Percentiles rank a stretch among this genome's conserved stretches.
Conservation (phyloP, 2,329 filamentous ascomycete genomes). For the Colletotrichum coccodes region DNA sequence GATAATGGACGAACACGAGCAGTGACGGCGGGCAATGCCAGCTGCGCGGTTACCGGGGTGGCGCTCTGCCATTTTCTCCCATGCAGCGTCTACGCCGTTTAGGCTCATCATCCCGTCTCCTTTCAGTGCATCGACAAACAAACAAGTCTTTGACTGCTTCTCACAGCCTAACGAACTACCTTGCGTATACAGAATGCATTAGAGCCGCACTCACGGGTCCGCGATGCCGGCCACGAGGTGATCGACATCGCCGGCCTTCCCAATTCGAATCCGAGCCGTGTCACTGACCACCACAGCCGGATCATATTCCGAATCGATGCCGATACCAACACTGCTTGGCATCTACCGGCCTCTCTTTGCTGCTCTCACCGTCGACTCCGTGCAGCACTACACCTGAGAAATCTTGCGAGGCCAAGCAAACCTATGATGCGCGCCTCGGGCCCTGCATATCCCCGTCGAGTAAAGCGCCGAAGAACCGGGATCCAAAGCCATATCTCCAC, state of each 20-base stretch:
- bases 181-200: background rate
- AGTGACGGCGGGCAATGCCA: background rate
- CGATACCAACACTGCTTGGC: background rate
- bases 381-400: conserved; percentile 4
- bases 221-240: background rate
- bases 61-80: conserved; percentile 28
- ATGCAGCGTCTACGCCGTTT: conserved; percentile 1
- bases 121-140: conserved; percentile 11
- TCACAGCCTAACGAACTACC: background rate
- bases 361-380: background rate
- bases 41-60: conserved; percentile 21
- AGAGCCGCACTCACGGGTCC: conserved; percentile 1
- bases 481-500: background rate
- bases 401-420: background rate
- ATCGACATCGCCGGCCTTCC: conserved; percentile 5
- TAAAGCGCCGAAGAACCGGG: conserved; percentile 10
- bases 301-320: background rate
- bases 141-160: background rate
- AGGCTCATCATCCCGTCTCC: background rate
- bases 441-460: background rate
- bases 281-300: background rate
- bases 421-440: background rate
- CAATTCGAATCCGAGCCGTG: background rate
- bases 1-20: background rate
- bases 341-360: background rate